Evolutionary conservation across 352 stramenopile species (phyloP), one percentile per base, ranked within the genome.

Genomic region (Phytopythium boreale): DNA sequence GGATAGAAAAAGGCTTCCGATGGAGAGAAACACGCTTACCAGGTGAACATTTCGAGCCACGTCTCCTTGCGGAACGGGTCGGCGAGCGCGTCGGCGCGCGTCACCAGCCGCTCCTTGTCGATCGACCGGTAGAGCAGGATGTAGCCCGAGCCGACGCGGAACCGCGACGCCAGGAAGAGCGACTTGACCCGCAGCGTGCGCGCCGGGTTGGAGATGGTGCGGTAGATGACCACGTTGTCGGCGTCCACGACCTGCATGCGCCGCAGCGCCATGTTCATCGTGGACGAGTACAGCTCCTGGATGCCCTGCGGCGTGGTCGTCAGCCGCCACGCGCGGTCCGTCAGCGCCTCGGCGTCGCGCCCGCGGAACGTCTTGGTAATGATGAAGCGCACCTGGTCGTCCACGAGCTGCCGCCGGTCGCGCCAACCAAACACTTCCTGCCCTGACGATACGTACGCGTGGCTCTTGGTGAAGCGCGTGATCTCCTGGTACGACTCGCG

Each of bases 41-140:
- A 91, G 22, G 72, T 79, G 49, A 82, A 87, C 51, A 89, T 74
- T 34, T 89, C 71, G 56, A 89, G 69, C 82, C 82, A 91, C 34
- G 80, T 69, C 47, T 66, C 66, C 19, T 53, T 41, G 19, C 36
- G 37, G n/a, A 63, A 55, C 2, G 24, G 17, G 24, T 63, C 56
- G 44, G 51, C 44, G 6, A 56, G 51, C 62, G 19, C 52, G 20
- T 53, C 19, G 10, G n/a, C 15, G 19, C 29, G 19, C 46, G 31
- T 63, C 39, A 58, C 67, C 44, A 77, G 51, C 10, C 61, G 71
- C 50, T 66, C 59, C 59, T 46, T 68, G 67, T 79, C 68, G 36
- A 78, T 76, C 34, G 71, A 76, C 19, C 75, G 76, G 53, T 84
- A 85, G 19, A 88, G 59, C 49, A 87, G 69, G 39, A 82, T 69